phyloP scores from a whole-genome alignment of 306 rosid genomes.

The Prosopis cineraria region DNA sequence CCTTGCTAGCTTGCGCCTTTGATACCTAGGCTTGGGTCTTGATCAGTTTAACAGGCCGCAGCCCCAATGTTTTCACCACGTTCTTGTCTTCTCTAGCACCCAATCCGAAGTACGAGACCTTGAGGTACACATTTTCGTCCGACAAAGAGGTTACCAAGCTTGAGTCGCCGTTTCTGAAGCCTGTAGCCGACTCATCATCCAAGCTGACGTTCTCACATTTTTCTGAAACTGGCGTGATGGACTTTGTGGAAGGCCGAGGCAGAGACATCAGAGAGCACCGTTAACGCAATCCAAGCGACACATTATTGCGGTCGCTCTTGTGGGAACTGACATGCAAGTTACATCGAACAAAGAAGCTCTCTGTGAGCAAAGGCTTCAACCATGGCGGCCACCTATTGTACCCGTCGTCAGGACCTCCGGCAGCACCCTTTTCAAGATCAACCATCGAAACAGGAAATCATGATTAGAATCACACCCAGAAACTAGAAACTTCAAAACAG shows the following conservation, averaged over 20 bases:
- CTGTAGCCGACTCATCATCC: no score
- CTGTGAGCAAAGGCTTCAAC: conserved; percentile 84
- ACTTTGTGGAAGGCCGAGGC: conserved; percentile 78
- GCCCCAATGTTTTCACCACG: no score
- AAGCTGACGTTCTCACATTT: no score
- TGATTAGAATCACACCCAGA: conserved; percentile 28
- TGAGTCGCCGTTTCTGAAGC: no score
- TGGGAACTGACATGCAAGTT: conserved; percentile 80
- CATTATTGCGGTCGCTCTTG: conserved; percentile 94
- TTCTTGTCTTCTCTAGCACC: no score
- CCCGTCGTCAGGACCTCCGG: conserved; percentile 85
- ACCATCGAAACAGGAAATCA: not conserved
- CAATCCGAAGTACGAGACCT: no score
- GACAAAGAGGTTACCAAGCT: no score
- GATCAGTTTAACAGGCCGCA: no score
- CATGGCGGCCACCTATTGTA: conserved; percentile 93
- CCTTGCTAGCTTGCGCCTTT: no score
- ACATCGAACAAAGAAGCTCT: conserved; percentile 90
- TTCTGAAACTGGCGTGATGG: conserved; percentile 92
- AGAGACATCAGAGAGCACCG: conserved; percentile 88
- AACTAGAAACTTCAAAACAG: conserved; percentile 9
- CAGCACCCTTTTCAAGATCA: conserved; percentile 57
- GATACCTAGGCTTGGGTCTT: no score
- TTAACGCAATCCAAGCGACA: conserved; percentile 91
- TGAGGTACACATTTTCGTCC: no score